Evolutionary conservation across 2,329 filamentous ascomycete genomes (phyloP), one percentile per base, ranked within the genome.

Genomic region (Cercospora brassicicola): DNA sequence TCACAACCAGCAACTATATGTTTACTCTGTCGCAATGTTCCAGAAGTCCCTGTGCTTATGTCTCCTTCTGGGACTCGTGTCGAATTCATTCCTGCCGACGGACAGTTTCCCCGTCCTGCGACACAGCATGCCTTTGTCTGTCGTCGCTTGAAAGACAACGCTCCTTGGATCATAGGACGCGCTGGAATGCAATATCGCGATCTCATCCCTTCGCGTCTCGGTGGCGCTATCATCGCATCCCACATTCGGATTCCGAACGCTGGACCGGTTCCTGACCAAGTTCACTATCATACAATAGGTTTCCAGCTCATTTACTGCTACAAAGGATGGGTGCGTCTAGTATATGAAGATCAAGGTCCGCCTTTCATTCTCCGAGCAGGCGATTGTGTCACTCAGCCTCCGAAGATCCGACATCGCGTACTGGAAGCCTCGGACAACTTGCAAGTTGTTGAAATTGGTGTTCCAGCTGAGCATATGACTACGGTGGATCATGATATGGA

Each of bases 241-340:
- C 68, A 69, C 11, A 69, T 69, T 15, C 65, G 68, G 0, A 69
- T 69, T 5, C 68, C 68, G 23, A 28, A 67, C 15, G 68, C 68
- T 4, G 68, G 68, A 1, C 68, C 68, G 2, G 68, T 69, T 8
- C 65, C 65, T 3, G 68, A 69, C 15, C 61, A 66, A 3, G 68
- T 69, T 2, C 68, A 69, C 33, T 69, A 67, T 59, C 68, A 69
- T 20, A 62, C 61, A 3, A 59, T 69, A 10, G 65, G 68, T 0
- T 67, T 69, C 15, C 68, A 69, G 53, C 65, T 69, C 10, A 69
- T 69, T 20, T 69, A 67, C 53, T 69, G 68, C 62, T 65, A 67
- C 36, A 48, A 48, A 10, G 68, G 68, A 5, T 69, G 68, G 68
- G 68, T 67, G 4, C 62, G 68, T 18, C 20, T 69, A 1, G 68